These are phyloP conservation scores for Urostyla sp. DNA, from an alignment of 73 alveolate genomes.

Conservation along the genomic window DNA sequence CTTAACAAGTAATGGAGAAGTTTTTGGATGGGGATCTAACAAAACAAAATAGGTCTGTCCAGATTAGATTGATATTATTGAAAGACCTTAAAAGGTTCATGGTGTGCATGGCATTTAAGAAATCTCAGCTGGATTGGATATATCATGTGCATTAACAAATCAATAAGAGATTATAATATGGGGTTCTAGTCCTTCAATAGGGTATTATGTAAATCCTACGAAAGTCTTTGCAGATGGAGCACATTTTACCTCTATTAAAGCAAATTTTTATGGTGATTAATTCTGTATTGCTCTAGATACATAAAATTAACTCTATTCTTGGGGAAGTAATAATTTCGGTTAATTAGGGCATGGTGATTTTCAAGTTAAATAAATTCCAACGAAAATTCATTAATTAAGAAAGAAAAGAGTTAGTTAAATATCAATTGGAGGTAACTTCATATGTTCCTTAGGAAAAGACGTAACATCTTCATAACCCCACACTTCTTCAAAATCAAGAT, in stretches of 20 bases:
- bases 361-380: slow-evolving; percentile 10
- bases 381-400: slow-evolving; percentile 21
- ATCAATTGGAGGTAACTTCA: slow-evolving; percentile 16
- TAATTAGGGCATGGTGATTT: slow-evolving; percentile 57
- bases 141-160: slow-evolving; percentile 27
- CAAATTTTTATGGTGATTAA: slow-evolving; percentile 1
- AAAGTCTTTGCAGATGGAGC: neutral
- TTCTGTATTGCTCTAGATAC: slow-evolving; percentile 50
- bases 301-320: slow-evolving; percentile 38
- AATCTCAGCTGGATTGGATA: neutral
- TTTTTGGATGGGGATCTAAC: slow-evolving; percentile 44
- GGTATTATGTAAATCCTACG: too few relatives aligned
- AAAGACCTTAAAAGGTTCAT: neutral
- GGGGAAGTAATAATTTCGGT: slow-evolving; percentile 55
- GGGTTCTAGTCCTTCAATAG: slow-evolving; percentile 43
- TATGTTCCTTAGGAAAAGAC: slow-evolving; percentile 45
- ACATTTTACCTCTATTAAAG: too few relatives aligned
- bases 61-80: neutral
- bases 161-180: slow-evolving; percentile 11
- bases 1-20: slow-evolving; percentile 26
- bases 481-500: too few relatives aligned
- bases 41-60: too few relatives aligned
- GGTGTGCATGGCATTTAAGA: neutral
- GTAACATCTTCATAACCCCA: too few relatives aligned
- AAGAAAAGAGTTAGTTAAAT: slow-evolving; percentile 33